Base-by-base conservation (phyloP, 257 asterid genomes). In the Osmanthus fragrans region DNA sequence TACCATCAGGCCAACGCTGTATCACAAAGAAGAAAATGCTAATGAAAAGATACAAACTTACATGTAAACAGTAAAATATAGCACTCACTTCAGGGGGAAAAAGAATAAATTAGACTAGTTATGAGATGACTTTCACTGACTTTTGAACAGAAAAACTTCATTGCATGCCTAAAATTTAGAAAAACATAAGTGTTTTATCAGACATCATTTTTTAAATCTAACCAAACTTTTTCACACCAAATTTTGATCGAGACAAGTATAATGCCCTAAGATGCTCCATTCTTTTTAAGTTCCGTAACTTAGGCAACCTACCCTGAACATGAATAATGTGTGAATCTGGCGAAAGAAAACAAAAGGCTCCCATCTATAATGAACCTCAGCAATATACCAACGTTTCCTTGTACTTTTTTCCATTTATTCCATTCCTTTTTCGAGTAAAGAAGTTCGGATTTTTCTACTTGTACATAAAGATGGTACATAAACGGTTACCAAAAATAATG, bases 1-100 rank as follows among this genome's bases (percentile, higher is more conserved):
- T 68, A 84, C 97, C 92, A 81, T 89, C 74, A 97, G 93, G 45
- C 98, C 94, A 73, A 93, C 91, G 83, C 99, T 96, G 89, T 81
- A 70, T 30, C 68, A 73, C 54, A 36, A 39, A 73, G 4, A 40
- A 34, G n/a, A 47, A 30, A 49, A 6, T 74, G 47, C 19, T 63
- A 63, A 63, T 27, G 69, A 27, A 0, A 27, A 63, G 36, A 63
- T 63, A 63, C 69, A 63, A 23, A 63, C 18, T 63, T 23, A 2
- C 25, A 7, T 56, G 27, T 58, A 5, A 29, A 11, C 54, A 71
- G 65, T 29, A 19, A 34, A 21, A 72, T 13, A 12, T n/a, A 64
- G 25, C 72, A 60, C 11, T 23, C 33, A 19, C 11, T 54, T 54
- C 25, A 51, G 9, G 64, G 64, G 64, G 25, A 54, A 19, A 54